phyloP scores from a whole-genome alignment of 176 grass and related monocot species.

The Elaeis guineensis region DNA sequence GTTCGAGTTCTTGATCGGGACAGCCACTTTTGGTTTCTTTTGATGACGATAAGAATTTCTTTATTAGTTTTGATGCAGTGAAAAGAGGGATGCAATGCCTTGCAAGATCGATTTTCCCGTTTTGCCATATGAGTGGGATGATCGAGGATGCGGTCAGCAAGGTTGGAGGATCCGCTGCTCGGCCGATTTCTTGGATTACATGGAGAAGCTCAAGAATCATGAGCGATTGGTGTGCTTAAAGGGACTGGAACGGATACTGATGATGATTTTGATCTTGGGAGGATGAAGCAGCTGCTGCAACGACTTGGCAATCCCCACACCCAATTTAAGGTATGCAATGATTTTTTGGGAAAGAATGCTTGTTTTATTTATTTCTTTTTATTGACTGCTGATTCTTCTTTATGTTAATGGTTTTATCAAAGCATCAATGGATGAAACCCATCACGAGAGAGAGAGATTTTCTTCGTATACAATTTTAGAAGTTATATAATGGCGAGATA shows the following conservation, averaged over 20 bases:
- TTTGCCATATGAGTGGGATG: too few species aligned
- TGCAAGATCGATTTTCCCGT: too few species aligned
- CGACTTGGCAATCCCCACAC: slow-evolving; percentile 61
- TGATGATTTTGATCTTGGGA: slow-evolving; percentile 78
- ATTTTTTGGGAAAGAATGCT: background rate
- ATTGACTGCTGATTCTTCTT: background rate
- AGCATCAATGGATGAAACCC: too few species aligned
- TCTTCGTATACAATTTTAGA: too few species aligned
- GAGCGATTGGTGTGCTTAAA: slow-evolving; percentile 57
- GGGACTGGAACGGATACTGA: slow-evolving; percentile 64
- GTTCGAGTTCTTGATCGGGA: too few species aligned
- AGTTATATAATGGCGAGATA: too few species aligned
- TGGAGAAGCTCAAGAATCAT: slow-evolving; percentile 73
- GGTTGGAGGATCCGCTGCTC: slow-evolving; percentile 20
- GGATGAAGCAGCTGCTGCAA: slow-evolving; percentile 61
- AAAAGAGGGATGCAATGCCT: too few species aligned
- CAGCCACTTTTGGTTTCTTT: too few species aligned
- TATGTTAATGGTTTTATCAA: background rate
- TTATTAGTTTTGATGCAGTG: too few species aligned
- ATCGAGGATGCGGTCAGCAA: slow-evolving; percentile 9
- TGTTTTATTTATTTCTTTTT: background rate
- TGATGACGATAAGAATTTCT: too few species aligned
- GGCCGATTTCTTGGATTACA: slow-evolving; percentile 51
- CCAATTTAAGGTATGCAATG: slow-evolving; percentile 42
- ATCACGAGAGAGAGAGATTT: too few species aligned